Conservation (phyloP, 129 eudicot species). For the Dittrichia graveolens region DNA sequence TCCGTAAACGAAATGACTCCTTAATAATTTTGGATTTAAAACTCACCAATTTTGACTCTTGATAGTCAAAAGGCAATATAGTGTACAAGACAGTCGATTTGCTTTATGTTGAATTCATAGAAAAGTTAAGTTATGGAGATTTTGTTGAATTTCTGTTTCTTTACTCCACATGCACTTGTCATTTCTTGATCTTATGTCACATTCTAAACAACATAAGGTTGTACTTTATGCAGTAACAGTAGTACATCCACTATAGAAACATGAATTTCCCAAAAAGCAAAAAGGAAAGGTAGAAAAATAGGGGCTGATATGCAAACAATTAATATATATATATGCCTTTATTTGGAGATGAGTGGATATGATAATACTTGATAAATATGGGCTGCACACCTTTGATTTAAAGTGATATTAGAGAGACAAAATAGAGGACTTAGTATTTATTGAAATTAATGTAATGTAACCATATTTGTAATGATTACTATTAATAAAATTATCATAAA, state of each 20-base stretch:
- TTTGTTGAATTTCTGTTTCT: slow-evolving; percentile 36
- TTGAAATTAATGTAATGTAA: not conserved
- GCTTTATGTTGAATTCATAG: slow-evolving; percentile 27
- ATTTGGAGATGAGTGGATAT: too few species aligned
- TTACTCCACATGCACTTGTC: slow-evolving; percentile 46
- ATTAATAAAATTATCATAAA: not conserved
- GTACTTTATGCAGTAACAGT: slow-evolving; percentile 29
- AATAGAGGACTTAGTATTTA: not conserved
- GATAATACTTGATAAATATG: not conserved
- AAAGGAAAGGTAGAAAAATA: not conserved
- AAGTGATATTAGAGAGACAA: slow-evolving; percentile 20
- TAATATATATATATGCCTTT: too few species aligned
- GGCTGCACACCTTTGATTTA: not conserved
- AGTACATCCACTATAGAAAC: slow-evolving; percentile 19
- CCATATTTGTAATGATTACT: not conserved
- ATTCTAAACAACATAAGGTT: slow-evolving; percentile 32
- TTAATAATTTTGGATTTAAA: slow-evolving; percentile 18
- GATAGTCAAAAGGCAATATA: slow-evolving; percentile 26
- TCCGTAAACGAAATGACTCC: not conserved
- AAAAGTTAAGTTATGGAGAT: slow-evolving; percentile 14
- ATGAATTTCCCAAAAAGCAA: slow-evolving; percentile 32
- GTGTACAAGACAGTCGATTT: slow-evolving; percentile 17
- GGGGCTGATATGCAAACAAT: too few species aligned
- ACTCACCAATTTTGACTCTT: slow-evolving; percentile 12
- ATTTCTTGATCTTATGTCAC: slow-evolving; percentile 37